phyloP scores from a whole-genome alignment of 208 protist genomes.

The Trypanosoma grayi region DNA sequence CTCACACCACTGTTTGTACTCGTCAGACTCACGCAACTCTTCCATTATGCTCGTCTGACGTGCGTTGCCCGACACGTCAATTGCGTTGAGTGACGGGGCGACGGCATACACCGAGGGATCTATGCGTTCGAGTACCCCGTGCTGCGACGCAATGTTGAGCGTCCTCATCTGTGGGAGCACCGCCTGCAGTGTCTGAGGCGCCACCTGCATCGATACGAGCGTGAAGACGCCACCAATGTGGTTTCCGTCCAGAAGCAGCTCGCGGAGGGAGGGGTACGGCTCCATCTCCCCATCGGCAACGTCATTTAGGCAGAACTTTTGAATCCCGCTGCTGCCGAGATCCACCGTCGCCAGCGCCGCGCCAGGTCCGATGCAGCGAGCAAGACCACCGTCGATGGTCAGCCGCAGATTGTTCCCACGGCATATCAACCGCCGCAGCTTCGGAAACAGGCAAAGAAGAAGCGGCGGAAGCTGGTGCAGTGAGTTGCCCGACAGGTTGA shows the following conservation, averaged over 20 bases:
- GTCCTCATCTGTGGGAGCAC: conserved; percentile 25
- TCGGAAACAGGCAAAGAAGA: conserved; percentile 29
- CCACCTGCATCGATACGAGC: conserved; percentile 1
- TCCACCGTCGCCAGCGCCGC: conserved; percentile 19
- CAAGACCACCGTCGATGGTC: conserved; percentile 19
- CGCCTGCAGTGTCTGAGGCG: background rate
- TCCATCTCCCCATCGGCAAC: background rate
- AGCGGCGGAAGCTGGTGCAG: conserved; percentile 29
- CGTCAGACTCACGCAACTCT: conserved; percentile 15
- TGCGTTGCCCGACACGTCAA: conserved; percentile 25
- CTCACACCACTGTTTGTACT: conserved; percentile 34
- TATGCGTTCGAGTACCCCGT: conserved; percentile 18
- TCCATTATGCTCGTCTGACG: conserved; percentile 20
- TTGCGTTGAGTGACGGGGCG: conserved; percentile 27
- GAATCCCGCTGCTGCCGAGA: conserved; percentile 16
- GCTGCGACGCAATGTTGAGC: conserved; percentile 24
- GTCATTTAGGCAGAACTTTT: conserved; percentile 23
- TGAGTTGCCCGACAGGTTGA: conserved; percentile 37
- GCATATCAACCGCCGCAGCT: conserved; percentile 34
- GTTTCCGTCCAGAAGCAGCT: conserved; percentile 40
- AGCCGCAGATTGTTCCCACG: conserved; percentile 24
- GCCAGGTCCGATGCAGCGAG: conserved; percentile 22
- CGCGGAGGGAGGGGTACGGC: conserved; percentile 26
- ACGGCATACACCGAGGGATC: conserved; percentile 26
- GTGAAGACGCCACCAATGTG: conserved; percentile 28